Conservation (phyloP, 768 basidiomycete genomes). For the Lactarius indigo region DNA sequence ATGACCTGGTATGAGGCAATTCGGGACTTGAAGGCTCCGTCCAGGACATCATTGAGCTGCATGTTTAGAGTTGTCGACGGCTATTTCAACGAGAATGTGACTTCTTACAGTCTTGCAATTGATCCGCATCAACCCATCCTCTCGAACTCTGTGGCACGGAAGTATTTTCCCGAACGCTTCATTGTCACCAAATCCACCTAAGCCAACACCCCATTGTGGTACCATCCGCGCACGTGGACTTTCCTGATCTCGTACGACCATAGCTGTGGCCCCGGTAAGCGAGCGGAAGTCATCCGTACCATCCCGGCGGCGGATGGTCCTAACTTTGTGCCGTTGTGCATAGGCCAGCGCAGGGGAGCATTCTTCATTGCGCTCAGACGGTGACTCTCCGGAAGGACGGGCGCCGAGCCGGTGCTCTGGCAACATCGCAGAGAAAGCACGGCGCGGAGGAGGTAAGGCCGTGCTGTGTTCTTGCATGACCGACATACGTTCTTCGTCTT, state of each 20-base stretch:
- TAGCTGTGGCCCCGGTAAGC: slow-evolving; percentile 57
- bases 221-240: slow-evolving; percentile 27
- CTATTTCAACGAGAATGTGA: slow-evolving; percentile 22
- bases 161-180: slow-evolving; percentile 91
- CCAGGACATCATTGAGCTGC: slow-evolving; percentile 75
- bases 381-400: slow-evolving; percentile 44
- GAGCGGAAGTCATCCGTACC: slow-evolving; percentile 80
- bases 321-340: slow-evolving; percentile 69
- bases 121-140: slow-evolving; percentile 95
- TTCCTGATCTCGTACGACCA: slow-evolving; percentile 24
- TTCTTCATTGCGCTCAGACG: slow-evolving; percentile 53
- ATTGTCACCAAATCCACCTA: slow-evolving; percentile 89
- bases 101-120: slow-evolving; percentile 65
- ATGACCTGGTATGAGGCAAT: slow-evolving; percentile 76
- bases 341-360: slow-evolving; percentile 82
- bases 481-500: slow-evolving; percentile 20
- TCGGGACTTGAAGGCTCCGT: slow-evolving; percentile 63
- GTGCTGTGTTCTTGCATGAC: slow-evolving; percentile 9
- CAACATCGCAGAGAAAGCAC: slow-evolving; percentile 75
- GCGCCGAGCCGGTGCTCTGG: slow-evolving; percentile 35
- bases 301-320: slow-evolving; percentile 74
- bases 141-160: slow-evolving; percentile 89
- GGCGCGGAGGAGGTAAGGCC: slow-evolving; percentile 50
- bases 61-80: slow-evolving; percentile 20
- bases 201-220: slow-evolving; percentile 46